A percentile compares a stretch with the other conserved stretches of the same genome.
These are phyloP conservation scores for Trypanosoma vivax DNA, from an alignment of 208 protist species.

Conservation along the genomic window DNA sequence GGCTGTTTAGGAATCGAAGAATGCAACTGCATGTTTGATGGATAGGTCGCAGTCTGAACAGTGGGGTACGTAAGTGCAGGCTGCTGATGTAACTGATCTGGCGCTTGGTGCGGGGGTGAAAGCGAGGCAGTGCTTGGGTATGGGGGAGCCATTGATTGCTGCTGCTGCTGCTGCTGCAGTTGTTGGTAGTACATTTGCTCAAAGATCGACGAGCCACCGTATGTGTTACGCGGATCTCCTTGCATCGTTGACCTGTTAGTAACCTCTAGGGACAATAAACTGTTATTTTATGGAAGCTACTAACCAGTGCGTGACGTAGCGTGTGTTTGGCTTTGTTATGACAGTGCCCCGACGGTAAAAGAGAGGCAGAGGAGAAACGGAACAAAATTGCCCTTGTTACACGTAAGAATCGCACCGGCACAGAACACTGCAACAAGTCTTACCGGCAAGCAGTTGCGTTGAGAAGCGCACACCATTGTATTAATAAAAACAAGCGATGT, in stretches of 20 bases:
- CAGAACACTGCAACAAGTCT: no score
- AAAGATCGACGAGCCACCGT: slow-evolving; percentile 54
- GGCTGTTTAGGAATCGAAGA: slow-evolving; percentile 1
- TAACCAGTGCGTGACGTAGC: no score
- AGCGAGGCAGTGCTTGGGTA: slow-evolving; percentile 13
- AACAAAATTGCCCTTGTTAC: no score
- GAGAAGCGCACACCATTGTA: no score
- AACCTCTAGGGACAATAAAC: no score
- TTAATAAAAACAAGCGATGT: no score
- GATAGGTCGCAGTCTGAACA: slow-evolving; percentile 3
- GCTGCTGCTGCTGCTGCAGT: slow-evolving; percentile 36
- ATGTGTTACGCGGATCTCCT: slow-evolving; percentile 13
- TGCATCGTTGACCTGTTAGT: slow-evolving; percentile 5
- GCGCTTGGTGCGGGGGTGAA: slow-evolving; percentile 2
- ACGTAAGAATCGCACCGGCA: no score
- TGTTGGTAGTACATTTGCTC: slow-evolving; percentile 73
- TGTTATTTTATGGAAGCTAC: no score
- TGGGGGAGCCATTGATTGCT: slow-evolving; percentile 15
- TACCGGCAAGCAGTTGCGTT: no score
- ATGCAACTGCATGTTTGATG: not conserved
- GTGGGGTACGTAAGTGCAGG: not conserved
- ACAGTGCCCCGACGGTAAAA: no score
- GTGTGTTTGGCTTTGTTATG: no score
- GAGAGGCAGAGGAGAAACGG: no score
- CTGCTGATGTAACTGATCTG: slow-evolving; percentile 10